Evolutionary conservation across 805 yeast species (phyloP), one percentile per base, ranked within the genome.

Genomic region (Cyberlindnera nakhonratchasimensis): DNA sequence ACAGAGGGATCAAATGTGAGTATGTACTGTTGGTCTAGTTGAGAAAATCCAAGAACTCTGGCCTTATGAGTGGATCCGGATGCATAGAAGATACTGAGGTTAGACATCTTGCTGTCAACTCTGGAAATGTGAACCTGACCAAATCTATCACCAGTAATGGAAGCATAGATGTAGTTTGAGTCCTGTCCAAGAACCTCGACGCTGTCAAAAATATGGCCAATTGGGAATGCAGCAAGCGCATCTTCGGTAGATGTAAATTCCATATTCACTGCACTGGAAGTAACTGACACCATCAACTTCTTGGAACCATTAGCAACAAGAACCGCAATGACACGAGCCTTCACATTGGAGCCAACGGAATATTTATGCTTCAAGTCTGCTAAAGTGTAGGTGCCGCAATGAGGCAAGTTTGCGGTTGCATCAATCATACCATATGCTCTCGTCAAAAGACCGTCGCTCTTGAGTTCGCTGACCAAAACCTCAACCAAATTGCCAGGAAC

Each of bases 111-210:
- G 14, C 57, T 69, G 46, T 80, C 77, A 32, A 85, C 61, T 51
- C 82, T 82, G 1, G 97, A 84, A 36, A 78, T 68, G 58, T 91
- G 96, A 2, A 82, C 86, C 64, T 82, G 86, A 29, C 96, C 98
- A 11, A 69, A 56, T 34, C 69, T 58, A 6, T 72, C 70, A 20
- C 72, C 70, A 19, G 84, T 85, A 29, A 86, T 59, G 19, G 76
- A 72, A 13, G 79, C 77, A 48, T 72, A 79, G 24, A 82, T 58
- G 54, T 74, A 83, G 39, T 71, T 67, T 2, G 74, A 54, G 55
- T 82, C 88, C 39, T 72, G 67, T 28, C 85, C 86, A 38, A 72
- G 66, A 21, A 89, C 73, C 22, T 74, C 74, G 28, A 79, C 85
- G 2, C 64, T 64, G 2, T 80, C 82, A n/a, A 70, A 48, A 12